These are phyloP conservation scores for Wickerhamiella musiphila DNA, from an alignment of 805 yeast species.

Conservation along the genomic window DNA sequence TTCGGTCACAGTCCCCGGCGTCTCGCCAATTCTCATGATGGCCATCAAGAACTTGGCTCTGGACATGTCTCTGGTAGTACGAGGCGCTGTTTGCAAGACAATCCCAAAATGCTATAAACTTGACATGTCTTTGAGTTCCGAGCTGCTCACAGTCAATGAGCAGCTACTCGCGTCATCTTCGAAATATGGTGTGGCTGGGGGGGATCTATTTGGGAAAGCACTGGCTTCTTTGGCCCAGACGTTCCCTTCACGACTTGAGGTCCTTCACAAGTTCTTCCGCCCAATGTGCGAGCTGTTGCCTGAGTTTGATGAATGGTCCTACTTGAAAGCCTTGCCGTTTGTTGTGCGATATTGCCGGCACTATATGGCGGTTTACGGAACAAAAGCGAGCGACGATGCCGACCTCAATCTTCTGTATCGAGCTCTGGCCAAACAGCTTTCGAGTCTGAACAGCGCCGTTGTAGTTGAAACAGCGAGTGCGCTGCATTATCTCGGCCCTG, in stretches of 20 bases:
- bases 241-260: conserved; percentile 39
- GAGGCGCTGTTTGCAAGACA: conserved; percentile 66
- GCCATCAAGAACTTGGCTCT: conserved; percentile 49
- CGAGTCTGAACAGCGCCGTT: conserved; percentile 40
- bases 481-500: conserved; percentile 39
- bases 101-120: conserved; percentile 38
- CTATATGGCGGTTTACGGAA: conserved; percentile 42
- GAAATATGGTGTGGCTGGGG: conserved; percentile 46
- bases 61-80: conserved; percentile 63
- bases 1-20: conserved; percentile 67
- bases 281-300: conserved; percentile 32
- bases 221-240: conserved; percentile 37
- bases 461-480: conserved; percentile 43
- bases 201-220: conserved; percentile 55
- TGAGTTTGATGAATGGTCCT: conserved; percentile 60
- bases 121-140: conserved; percentile 29
- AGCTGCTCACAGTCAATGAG: conserved; percentile 32
- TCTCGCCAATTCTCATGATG: conserved; percentile 59
- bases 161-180: conserved; percentile 43
- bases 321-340: conserved; percentile 38
- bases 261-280: conserved; percentile 56
- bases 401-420: conserved; percentile 43
- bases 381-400: conserved; percentile 34
- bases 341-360: conserved; percentile 48
- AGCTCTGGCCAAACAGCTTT: conserved; percentile 30